Percentiles rank a stretch among this genome's conserved stretches.
These are phyloP conservation scores for Sphagnum fallax DNA, from an alignment of 228 moss, liverwort and hornwort genomes.

Conservation along the genomic window DNA sequence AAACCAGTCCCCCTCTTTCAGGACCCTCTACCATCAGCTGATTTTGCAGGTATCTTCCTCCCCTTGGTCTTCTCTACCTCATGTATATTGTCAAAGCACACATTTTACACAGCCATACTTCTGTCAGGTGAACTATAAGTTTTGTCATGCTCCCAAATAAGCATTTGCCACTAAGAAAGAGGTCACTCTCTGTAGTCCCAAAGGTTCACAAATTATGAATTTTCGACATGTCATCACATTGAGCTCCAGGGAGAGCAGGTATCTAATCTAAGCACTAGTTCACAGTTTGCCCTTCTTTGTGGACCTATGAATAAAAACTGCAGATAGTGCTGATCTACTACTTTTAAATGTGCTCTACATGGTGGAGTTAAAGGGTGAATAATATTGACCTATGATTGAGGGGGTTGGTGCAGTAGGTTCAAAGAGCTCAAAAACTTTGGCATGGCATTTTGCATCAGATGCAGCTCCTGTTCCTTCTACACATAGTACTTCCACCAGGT, in stretches of 20 bases:
- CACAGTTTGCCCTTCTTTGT: neutral
- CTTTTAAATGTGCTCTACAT: neutral
- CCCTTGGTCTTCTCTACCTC: no score
- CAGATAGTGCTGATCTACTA: no score
- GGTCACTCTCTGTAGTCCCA: neutral
- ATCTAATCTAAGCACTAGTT: neutral
- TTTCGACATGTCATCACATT: no score
- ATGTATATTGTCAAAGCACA: no score
- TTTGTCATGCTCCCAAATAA: no score
- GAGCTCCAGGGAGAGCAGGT: neutral
- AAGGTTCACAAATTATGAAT: neutral
- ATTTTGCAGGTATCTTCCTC: neutral
- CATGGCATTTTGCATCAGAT: slow-evolving; percentile 73
- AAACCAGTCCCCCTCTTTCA: neutral
- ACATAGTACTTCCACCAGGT: slow-evolving; percentile 45
- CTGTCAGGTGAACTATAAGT: no score
- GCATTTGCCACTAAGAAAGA: neutral
- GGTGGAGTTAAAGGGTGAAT: neutral
- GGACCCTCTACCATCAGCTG: neutral
- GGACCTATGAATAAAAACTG: neutral
- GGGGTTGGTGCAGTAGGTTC: slow-evolving; percentile 12
- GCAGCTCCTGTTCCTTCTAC: slow-evolving; percentile 22
- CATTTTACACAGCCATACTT: no score
- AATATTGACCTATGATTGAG: neutral
- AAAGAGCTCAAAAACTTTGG: slow-evolving; percentile 32